Conservation (phyloP, 2,329 filamentous ascomycete genomes). For the Pyrenochaeta sp. region DNA sequence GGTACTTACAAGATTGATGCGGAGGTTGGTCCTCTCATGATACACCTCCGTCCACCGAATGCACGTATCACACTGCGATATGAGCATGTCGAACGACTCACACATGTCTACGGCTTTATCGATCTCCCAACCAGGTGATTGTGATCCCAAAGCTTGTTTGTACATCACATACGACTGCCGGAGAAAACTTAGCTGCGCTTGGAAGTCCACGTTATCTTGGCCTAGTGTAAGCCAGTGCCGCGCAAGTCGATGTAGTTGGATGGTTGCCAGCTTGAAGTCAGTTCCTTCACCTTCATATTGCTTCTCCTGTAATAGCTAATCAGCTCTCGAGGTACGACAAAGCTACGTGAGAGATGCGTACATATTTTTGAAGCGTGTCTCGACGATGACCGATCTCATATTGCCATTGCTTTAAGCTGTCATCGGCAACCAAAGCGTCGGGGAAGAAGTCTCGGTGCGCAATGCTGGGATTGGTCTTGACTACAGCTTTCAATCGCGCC, state of each 20-base stretch:
- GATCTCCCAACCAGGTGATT: constrained; percentile 9
- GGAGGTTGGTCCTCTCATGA: constrained; percentile 27
- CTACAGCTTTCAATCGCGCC: constrained; percentile 11
- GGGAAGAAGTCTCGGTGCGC: constrained; percentile 29
- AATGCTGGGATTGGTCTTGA: constrained; percentile 11
- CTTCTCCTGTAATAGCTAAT: constrained; percentile 7
- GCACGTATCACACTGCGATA: constrained; percentile 27
- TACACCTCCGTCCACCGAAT: constrained; percentile 29
- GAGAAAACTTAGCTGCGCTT: constrained; percentile 27
- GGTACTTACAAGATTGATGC: constrained; percentile 31
- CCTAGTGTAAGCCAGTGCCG: constrained; percentile 30
- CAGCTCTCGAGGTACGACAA: not conserved
- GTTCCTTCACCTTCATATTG: constrained; percentile 14
- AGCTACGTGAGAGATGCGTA: not conserved
- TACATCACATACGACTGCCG: constrained; percentile 18
- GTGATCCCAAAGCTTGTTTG: not conserved
- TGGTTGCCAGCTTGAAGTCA: constrained; percentile 22
- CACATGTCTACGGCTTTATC: constrained; percentile 14
- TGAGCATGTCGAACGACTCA: constrained; percentile 28
- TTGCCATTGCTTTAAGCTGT: constrained; percentile 31
- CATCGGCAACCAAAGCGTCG: constrained; percentile 28
- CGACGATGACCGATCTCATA: constrained; percentile 24
- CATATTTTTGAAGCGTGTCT: constrained; percentile 19
- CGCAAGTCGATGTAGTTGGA: constrained; percentile 24
- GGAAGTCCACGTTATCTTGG: constrained; percentile 28